Base-by-base conservation (phyloP, 2,329 filamentous ascomycete genomes). In the Alternaria solani region DNA sequence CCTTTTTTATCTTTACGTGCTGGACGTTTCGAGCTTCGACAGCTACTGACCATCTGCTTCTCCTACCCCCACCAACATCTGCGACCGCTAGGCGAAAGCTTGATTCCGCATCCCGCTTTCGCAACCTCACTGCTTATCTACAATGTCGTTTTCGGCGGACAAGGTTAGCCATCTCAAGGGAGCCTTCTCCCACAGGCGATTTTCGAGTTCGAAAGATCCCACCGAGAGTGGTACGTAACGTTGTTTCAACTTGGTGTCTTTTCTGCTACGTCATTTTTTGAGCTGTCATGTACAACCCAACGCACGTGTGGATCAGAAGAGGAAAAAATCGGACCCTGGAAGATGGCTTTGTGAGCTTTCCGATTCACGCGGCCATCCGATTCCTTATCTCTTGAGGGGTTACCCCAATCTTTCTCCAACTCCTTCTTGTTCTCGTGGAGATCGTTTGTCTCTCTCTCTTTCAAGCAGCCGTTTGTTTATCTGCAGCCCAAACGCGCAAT, bases 61-160 rank as follows among this genome's bases (percentile, higher is more conserved):
- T 12, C 20, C 39, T 20, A 12, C 42, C 47, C 55, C 47, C 58
- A 52, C 54, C 32, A 57, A 43, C 42, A 48, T 51, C 53, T 55
- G 43, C 47, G 20, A 32, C 42, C 55, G 41, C 64, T 67, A 61
- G 58, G 44, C 55, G 61, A 60, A 65, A 62, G 61, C 59, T 62
- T 66, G 61, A 55, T 47, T 43, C 23, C 42, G 28, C 57, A 54
- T 57, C 23, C 46, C 18, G 12, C 5, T 20, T 25, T n/a, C 23
- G 25, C 48, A n/a, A 23, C 44, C 30, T 36, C 52, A 30, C 47
- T 41, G 38, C 38, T 20, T 41, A 47, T 16, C 18, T 57, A 67
- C 52, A 36, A 78, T 78, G 76, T 77, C 74, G 26, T 78, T 78
- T 53, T 78, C 75, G 2, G 75, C 72, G 11, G 67, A 67, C 51